A percentile compares a stretch with the other conserved stretches of the same genome.
Conservation (phyloP, 192 early-diverging fungal genomes). For the Gryganskiella cystojenkinii region DNA sequence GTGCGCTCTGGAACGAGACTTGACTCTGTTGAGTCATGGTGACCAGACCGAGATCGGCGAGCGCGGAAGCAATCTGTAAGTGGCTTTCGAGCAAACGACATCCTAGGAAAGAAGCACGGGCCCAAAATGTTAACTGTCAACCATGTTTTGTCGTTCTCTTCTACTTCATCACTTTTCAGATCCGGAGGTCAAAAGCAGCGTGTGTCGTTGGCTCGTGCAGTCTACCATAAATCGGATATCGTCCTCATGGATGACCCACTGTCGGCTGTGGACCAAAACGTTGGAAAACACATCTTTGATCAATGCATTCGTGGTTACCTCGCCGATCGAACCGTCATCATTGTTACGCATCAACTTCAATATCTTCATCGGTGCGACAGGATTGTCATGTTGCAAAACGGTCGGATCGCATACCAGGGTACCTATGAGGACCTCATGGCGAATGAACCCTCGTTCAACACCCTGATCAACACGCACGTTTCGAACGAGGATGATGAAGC, state of each 20-base stretch:
- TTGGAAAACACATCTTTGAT: constrained; percentile 77
- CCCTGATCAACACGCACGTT: constrained; percentile 37
- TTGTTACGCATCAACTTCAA: constrained; percentile 82
- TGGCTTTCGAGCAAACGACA: background rate
- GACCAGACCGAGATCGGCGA: constrained; percentile 74
- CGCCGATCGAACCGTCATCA: constrained; percentile 73
- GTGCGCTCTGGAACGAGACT: constrained; percentile 83
- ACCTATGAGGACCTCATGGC: constrained; percentile 70
- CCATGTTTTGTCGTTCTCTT: too few relatives aligned
- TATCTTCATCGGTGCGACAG: constrained; percentile 73
- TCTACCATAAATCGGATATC: constrained; percentile 88
- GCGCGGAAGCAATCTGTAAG: constrained; percentile 78
- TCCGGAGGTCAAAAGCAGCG: constrained; percentile 89
- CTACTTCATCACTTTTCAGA: background rate
- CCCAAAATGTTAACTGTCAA: too few relatives aligned
- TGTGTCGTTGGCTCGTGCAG: constrained; percentile 68
- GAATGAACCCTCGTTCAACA: constrained; percentile 28
- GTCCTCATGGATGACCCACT: constrained; percentile 75
- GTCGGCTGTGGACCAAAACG: constrained; percentile 65
- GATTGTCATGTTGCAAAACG: constrained; percentile 75
- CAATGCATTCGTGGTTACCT: constrained; percentile 69
- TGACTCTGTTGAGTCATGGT: constrained; percentile 74
- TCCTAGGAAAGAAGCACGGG: too few relatives aligned
- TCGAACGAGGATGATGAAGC: constrained; percentile 18
- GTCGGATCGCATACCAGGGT: constrained; percentile 74